Conservation (phyloP, 257 asterid species). For the Craterostigma plantagineum region DNA sequence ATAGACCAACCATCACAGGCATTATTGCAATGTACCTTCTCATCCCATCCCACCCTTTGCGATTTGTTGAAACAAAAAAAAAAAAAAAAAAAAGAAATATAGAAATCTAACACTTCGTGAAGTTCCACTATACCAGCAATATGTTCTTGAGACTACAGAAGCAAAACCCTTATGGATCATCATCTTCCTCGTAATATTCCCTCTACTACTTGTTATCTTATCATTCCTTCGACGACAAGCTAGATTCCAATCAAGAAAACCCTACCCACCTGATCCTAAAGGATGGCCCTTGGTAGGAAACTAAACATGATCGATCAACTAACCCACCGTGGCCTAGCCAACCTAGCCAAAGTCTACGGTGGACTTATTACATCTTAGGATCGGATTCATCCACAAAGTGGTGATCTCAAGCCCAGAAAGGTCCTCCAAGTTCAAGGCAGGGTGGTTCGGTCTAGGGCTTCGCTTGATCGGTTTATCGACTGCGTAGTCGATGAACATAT, state of each 20-base stretch:
- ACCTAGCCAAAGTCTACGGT: slow-evolving; percentile 50
- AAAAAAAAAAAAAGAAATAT: too few relatives aligned
- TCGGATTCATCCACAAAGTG: slow-evolving; percentile 51
- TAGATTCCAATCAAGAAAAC: slow-evolving; percentile 23
- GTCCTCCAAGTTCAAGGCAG: slow-evolving; percentile 76
- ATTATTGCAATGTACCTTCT: too few relatives aligned
- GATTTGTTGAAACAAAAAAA: too few relatives aligned
- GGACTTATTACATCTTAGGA: slow-evolving; percentile 52
- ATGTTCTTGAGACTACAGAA: too few relatives aligned
- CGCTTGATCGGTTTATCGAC: slow-evolving; percentile 71
- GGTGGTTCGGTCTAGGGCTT: slow-evolving; percentile 30
- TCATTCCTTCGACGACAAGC: too few relatives aligned
- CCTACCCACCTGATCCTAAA: slow-evolving; percentile 68
- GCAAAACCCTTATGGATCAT: slow-evolving; percentile 14
- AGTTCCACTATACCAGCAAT: too few relatives aligned
- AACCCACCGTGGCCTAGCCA: slow-evolving; percentile 69
- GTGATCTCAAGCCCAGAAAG: slow-evolving; percentile 61
- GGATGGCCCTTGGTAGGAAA: slow-evolving; percentile 79
- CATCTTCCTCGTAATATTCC: slow-evolving; percentile 13
- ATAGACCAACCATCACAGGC: too few relatives aligned
- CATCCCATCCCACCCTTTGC: too few relatives aligned
- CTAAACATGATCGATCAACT: slow-evolving; percentile 45
- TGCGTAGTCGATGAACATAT: slow-evolving; percentile 57
- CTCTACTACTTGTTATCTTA: slow-evolving; percentile 8
- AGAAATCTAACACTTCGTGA: too few relatives aligned